Percentiles rank a stretch among this genome's conserved stretches.
These are phyloP conservation scores for Chondrus crispus DNA, from an alignment of 23 red algal genomes.

Conservation along the genomic window DNA sequence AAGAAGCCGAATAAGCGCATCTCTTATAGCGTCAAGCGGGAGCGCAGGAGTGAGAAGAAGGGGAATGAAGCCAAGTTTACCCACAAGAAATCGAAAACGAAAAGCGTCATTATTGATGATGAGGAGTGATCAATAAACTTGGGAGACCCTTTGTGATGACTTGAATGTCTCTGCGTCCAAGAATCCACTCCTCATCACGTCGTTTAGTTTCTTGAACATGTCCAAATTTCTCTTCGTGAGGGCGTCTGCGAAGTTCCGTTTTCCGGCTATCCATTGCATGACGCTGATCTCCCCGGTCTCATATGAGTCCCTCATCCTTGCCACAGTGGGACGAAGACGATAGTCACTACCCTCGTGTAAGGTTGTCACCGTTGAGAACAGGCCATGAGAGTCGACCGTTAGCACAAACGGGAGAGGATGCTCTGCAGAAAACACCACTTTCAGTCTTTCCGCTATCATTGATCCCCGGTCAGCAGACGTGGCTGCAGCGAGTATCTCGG, in stretches of 20 bases:
- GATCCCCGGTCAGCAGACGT: conserved; percentile 7
- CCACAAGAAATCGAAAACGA: too few relatives aligned
- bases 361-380: background rate
- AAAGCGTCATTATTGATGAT: too few relatives aligned
- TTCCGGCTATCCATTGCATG: background rate
- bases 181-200: too few relatives aligned
- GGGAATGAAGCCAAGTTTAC: too few relatives aligned
- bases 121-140: too few relatives aligned
- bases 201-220: background rate
- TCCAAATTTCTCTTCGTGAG: conserved; percentile 9
- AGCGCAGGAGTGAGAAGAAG: too few relatives aligned
- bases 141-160: too few relatives aligned
- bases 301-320: background rate
- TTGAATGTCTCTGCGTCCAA: too few relatives aligned
- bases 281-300: background rate
- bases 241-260: background rate
- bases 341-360: conserved; percentile 26
- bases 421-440: background rate
- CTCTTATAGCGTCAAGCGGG: too few relatives aligned
- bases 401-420: background rate
- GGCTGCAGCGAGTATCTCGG: conserved; percentile 11
- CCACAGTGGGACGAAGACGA: background rate
- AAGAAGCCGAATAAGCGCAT: too few relatives aligned
- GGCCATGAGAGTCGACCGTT: conserved; percentile 8
- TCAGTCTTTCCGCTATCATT: background rate